Percentiles rank a stretch among this genome's conserved stretches.
These are phyloP conservation scores for Hericium rajendrae DNA, from an alignment of 768 basidiomycete species.

Conservation along the genomic window DNA sequence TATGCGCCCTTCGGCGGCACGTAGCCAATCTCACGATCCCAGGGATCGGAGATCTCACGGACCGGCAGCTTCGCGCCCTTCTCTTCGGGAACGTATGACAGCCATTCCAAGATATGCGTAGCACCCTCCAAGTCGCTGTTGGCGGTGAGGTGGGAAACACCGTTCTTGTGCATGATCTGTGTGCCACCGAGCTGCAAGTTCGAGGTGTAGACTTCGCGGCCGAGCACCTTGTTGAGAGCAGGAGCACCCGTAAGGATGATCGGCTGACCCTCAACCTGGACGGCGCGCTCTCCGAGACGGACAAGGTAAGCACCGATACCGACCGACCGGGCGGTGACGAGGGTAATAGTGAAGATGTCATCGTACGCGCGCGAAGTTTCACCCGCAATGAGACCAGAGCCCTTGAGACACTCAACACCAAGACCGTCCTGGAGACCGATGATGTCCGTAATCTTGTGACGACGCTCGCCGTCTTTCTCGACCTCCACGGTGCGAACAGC, in stretches of 20 bases:
- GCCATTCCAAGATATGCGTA: constrained; percentile 86
- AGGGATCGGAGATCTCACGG: constrained; percentile 59
- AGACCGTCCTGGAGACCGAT: constrained; percentile 97
- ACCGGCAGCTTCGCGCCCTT: constrained; percentile 78
- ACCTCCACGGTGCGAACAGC: constrained; percentile 78
- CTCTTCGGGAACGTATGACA: constrained; percentile 84
- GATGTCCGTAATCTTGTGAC: constrained; percentile 92
- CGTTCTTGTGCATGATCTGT: constrained; percentile 99
- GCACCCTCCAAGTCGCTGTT: constrained; percentile 94
- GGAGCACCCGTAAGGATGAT: constrained; percentile 97
- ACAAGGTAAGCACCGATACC: constrained; percentile 99
- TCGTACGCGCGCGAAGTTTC: constrained; percentile 98
- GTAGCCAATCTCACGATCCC: constrained; percentile 92
- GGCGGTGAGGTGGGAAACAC: constrained; percentile 93
- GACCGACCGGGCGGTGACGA: constrained; percentile 97
- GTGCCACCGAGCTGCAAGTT: constrained; percentile 98
- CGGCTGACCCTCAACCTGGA: constrained; percentile 98
- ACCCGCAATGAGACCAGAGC: constrained; percentile 96
- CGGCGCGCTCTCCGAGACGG: constrained; percentile 92
- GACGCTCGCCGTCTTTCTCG: constrained; percentile 75
- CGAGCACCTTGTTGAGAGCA: constrained; percentile 97
- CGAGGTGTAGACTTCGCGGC: constrained; percentile 97
- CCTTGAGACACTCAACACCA: constrained; percentile 91
- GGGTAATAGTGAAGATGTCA: constrained; percentile 98
- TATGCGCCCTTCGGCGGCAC: constrained; percentile 89